These are phyloP conservation scores for Fusarium incarnatum DNA, from an alignment of 2,329 filamentous ascomycete genomes.

Conservation along the genomic window DNA sequence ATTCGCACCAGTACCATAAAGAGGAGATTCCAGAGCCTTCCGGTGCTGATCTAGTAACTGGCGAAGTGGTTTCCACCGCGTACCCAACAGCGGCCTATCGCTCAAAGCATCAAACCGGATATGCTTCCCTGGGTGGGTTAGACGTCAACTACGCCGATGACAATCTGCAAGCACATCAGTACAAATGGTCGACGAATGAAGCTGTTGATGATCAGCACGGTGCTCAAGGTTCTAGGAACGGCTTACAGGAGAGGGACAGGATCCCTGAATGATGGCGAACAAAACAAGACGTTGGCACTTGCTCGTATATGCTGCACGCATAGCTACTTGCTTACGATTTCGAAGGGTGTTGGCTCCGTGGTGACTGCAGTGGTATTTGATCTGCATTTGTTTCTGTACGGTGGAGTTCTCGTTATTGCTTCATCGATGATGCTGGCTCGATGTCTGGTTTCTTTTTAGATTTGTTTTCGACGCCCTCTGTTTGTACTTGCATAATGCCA, in stretches of 20 bases:
- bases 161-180: slow-evolving; percentile 5
- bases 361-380: neutral
- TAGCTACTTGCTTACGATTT: slow-evolving; percentile 6
- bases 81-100: neutral
- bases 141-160: neutral
- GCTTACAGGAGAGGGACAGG: neutral
- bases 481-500: slow-evolving; percentile 1
- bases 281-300: neutral
- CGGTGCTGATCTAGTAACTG: neutral
- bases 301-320: neutral
- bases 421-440: neutral
- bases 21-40: slow-evolving; percentile 8
- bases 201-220: neutral
- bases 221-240: neutral
- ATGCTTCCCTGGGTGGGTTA: neutral
- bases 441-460: neutral
- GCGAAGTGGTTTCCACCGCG: neutral
- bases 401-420: neutral
- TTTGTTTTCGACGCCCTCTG: slow-evolving; percentile 2
- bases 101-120: neutral
- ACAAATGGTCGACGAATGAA: neutral
- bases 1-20: slow-evolving; percentile 2
- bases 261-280: neutral
- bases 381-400: neutral
- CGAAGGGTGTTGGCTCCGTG: neutral